Base-by-base conservation (phyloP, 495 filamentous ascomycete species). In the Aspergillus funiculosus region DNA sequence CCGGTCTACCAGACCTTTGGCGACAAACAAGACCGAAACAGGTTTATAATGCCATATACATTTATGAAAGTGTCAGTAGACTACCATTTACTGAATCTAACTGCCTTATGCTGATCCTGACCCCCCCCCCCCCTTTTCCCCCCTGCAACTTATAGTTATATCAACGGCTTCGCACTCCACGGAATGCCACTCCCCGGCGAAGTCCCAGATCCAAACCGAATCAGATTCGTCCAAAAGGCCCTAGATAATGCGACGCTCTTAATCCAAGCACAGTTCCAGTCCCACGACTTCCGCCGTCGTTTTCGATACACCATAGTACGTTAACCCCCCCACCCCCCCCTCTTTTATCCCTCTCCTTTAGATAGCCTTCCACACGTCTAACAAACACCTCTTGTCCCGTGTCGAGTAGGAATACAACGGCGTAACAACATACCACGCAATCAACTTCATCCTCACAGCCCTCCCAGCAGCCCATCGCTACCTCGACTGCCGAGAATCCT, bases 11-110 rank as follows among this genome's bases (percentile, higher is more conserved):
- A 42, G 24, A 42, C 39, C 13, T 42, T 42, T 42, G 9, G 22
- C 8, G 25, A 29, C 11, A 42, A 28, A 17, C 39, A 42, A 17
- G 39, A 42, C 13, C 39, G 39, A 10, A 42, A 42, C 25, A 11
- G 39, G 22, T 42, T 42, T 10, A 27, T 42, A 18, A 28, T 42
- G 10, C 39, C 39, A 11, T 42, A 42, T 28, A 24, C 39, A 3
- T 42, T 42, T 15, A 26, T 42, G 22, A 42, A 42, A 17, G 28
- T 29, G 39, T 42, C 5, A 2, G 24, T 42, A n/a, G n/a, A n/a
- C n/a, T n/a, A n/a, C n/a, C n/a, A n/a, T n/a, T n/a, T n/a, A n/a
- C n/a, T n/a, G n/a, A n/a, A n/a, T n/a, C n/a, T n/a, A n/a, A n/a
- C n/a, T n/a, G n/a, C n/a, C n/a, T n/a, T n/a, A n/a, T n/a, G n/a